phyloP scores from a whole-genome alignment of 1,284 basidiomycete genomes.

The Stereum hirsutum region DNA sequence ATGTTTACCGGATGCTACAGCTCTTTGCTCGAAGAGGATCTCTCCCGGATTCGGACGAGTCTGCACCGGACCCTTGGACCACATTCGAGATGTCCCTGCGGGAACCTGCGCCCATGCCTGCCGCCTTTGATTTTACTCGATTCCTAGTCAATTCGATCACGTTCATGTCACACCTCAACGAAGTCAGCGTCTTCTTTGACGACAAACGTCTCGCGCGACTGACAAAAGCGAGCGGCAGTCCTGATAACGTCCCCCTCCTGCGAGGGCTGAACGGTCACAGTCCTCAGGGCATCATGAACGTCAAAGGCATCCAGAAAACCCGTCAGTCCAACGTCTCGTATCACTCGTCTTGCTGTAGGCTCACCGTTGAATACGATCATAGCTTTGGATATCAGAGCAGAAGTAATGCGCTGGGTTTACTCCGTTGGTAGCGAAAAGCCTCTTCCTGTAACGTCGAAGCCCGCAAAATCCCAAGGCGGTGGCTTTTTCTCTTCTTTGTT shows the following conservation, averaged over 20 bases:
- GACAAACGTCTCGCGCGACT: conserved; percentile 71
- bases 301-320: conserved; percentile 55
- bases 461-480: conserved; percentile 25
- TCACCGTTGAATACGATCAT: conserved; percentile 2
- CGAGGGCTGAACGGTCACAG: conserved; percentile 40
- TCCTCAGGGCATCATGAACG: conserved; percentile 52
- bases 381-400: conserved; percentile 77
- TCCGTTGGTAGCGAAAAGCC: conserved; percentile 62
- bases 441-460: conserved; percentile 23
- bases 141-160: conserved; percentile 92
- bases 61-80: conserved; percentile 58
- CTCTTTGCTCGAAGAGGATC: conserved; percentile 73
- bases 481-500: conserved; percentile 78
- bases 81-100: conserved; percentile 87
- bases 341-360: conserved; percentile 3
- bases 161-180: conserved; percentile 80
- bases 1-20: conserved; percentile 22
- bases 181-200: conserved; percentile 77
- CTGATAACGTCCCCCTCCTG: conserved; percentile 50
- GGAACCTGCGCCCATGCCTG: conserved; percentile 77
- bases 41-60: conserved; percentile 35
- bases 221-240: conserved; percentile 57
- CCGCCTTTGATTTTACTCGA: conserved; percentile 78
- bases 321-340: conserved; percentile 31
- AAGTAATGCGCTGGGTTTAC: conserved; percentile 79